Evolutionary conservation across 225 moss, liverwort and hornwort genomes (phyloP), one percentile per base, ranked within the genome.

Genomic region (Lunularia cruciata): DNA sequence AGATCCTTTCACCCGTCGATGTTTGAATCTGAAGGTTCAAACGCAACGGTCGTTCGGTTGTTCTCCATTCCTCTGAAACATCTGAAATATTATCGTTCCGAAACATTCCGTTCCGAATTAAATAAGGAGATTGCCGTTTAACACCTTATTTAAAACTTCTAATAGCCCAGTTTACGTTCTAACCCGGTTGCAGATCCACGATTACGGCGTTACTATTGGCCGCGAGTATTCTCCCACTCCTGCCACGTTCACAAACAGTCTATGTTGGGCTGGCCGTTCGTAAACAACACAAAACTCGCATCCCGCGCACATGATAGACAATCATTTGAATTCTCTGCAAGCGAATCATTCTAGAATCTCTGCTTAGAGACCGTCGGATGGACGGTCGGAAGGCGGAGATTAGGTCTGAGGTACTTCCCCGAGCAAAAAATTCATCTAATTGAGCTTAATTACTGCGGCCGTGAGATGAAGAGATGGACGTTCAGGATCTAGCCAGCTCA

Each of bases 221-320:
- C 45, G 13, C 16, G 45, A 27, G 30, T 27, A 46, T 64, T 43
- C 63, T 23, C 28, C 63, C 63, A 46, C 42, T 46, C 46, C 63
- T 18, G 37, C 48, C 67, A 67, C 67, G 67, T 67, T 52, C 27
- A 49, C 5, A 47, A 49, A 52, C 49, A 53, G 51, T 35, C 51
- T 5, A 33, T 18, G 67, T n/a, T 52, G 51, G 35, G 67, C 67
- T 67, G 67, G 67, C 49, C 16, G n/a, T 67, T 67, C 35, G 23
- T 26, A 23, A 35, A 25, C 23, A 36, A 27, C 51, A 67, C 28
- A 51, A 52, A 32, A 40, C 20, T 46, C 47, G 26, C 51, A 38
- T 48, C 33, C 51, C 67, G 49, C 49, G 49, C 67, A 34, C 67
- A 67, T 36, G 33, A 25, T 36, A 32, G 32, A 51, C 9, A 67